Base-by-base conservation (phyloP, 257 asterid species). In the Ajuga chamaepitys region DNA sequence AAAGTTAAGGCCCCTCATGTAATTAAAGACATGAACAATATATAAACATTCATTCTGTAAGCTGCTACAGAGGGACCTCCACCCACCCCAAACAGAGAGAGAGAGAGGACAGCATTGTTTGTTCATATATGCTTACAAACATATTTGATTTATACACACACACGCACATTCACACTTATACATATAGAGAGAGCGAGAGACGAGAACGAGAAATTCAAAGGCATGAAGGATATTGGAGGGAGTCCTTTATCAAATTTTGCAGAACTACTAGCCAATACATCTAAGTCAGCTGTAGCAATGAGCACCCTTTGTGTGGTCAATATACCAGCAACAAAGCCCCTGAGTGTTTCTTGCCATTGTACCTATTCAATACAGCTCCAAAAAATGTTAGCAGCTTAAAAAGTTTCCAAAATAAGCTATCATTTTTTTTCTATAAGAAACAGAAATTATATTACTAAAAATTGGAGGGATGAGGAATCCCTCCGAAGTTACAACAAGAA, bases 331-430 rank as follows among this genome's bases (percentile, higher is more conserved):
- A 88, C 95, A 64, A 77, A 88, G 63, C 97, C 99, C 85, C 99
- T 90, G 65, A 83, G 95, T 62, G 99, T 94, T 76, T 88, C 99
- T 83, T 94, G 99, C 99, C 99, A 94, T 78, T 86, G 95, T 68
- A 90, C 95, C 99, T 94, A 72, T 20, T 78, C 63, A 62, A 48
- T 42, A 72, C 18, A 52, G 58, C 44, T 61, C 48, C 24, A 51
- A 68, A 61, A 21, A 25, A 61, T 37, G 68, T 74, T 28, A 75
- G 71, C 58, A 61, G 61, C 76, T 72, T 51, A 52, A 34, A 53
- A 13, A 12, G 48, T 47, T 61, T 6, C 45, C 1, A 62, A 62
- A 50, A 32, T 4, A 7, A 42, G 20, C 10, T 9, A 42, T 60
- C 46, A 30, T n/a, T n/a, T n/a, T n/a, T n/a, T n/a, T n/a, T n/a